phyloP scores from a whole-genome alignment of 2,329 filamentous ascomycete genomes.

The Talaromyces sp. region DNA sequence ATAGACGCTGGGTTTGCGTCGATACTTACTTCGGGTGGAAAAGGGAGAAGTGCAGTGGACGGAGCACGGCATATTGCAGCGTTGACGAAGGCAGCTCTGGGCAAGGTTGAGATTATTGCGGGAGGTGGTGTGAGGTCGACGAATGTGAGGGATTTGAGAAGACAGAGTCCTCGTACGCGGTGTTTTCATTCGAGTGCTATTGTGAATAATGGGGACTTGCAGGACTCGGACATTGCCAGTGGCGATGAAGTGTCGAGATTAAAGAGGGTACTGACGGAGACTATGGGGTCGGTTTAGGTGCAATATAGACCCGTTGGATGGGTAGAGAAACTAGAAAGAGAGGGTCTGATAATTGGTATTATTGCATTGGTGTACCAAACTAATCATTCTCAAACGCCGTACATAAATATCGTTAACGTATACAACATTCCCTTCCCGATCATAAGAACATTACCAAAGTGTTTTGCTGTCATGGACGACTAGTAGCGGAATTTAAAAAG shows the following conservation, averaged over 20 bases:
- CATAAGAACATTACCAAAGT: not conserved
- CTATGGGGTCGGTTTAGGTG: not conserved
- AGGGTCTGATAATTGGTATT: not conserved
- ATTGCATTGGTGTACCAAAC: not conserved
- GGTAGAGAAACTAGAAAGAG: not conserved
- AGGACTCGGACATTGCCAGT: not conserved
- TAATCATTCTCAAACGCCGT: not conserved
- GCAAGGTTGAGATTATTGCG: slow-evolving; percentile 43
- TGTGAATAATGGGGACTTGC: not conserved
- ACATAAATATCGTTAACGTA: not conserved
- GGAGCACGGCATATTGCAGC: slow-evolving; percentile 34
- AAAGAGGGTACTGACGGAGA: slow-evolving; percentile 5
- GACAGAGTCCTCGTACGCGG: slow-evolving; percentile 25
- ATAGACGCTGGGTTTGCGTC: slow-evolving; percentile 43
- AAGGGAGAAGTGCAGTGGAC: slow-evolving; percentile 32
- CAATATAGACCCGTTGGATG: not conserved
- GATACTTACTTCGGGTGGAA: slow-evolving; percentile 49
- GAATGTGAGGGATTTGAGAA: slow-evolving; percentile 40
- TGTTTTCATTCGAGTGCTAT: slow-evolving; percentile 47
- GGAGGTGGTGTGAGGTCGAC: slow-evolving; percentile 50
- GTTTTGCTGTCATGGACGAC: not conserved
- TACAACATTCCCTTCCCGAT: not conserved
- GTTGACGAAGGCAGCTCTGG: slow-evolving; percentile 22
- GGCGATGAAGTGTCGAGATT: slow-evolving; percentile 7
- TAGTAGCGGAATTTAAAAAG: slow-evolving; percentile 53